These are phyloP conservation scores for Gossypium rotundifolium DNA, from an alignment of 345 rosid genomes.

Conservation along the genomic window DNA sequence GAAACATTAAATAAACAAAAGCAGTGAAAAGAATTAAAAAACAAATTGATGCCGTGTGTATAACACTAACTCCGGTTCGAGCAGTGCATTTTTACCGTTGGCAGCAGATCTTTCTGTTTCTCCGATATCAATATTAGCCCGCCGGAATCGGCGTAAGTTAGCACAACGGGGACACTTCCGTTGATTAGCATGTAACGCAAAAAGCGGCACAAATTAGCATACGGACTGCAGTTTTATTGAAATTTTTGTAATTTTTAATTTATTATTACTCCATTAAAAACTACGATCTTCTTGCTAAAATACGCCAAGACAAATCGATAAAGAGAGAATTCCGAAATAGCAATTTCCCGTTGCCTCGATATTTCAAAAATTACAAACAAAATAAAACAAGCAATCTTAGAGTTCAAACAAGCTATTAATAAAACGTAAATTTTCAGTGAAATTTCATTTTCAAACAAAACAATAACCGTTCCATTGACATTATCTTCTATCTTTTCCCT, in stretches of 20 bases:
- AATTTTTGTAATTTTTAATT: background rate
- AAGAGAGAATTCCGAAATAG: background rate
- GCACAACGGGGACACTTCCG: background rate
- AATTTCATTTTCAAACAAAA: background rate
- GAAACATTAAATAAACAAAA: background rate
- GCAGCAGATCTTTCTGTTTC: background rate
- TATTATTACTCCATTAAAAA: background rate
- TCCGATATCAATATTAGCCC: background rate
- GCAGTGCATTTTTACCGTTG: slow-evolving; percentile 9
- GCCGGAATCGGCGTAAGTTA: slow-evolving; percentile 8
- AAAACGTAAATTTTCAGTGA: background rate
- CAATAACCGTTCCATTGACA: background rate
- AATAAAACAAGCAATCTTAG: background rate
- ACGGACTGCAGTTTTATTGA: background rate
- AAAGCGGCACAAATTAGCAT: background rate
- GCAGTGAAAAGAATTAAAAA: slow-evolving; percentile 2
- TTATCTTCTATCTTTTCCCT: background rate
- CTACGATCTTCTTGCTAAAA: background rate
- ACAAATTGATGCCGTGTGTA: background rate
- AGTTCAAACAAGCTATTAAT: background rate
- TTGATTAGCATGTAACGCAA: slow-evolving; percentile 5
- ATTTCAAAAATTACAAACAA: background rate
- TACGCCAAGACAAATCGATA: background rate
- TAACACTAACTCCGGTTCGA: background rate
- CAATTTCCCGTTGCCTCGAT: background rate